phyloP scores from a whole-genome alignment of 441 rosid genomes.

The Croton laevigatus region DNA sequence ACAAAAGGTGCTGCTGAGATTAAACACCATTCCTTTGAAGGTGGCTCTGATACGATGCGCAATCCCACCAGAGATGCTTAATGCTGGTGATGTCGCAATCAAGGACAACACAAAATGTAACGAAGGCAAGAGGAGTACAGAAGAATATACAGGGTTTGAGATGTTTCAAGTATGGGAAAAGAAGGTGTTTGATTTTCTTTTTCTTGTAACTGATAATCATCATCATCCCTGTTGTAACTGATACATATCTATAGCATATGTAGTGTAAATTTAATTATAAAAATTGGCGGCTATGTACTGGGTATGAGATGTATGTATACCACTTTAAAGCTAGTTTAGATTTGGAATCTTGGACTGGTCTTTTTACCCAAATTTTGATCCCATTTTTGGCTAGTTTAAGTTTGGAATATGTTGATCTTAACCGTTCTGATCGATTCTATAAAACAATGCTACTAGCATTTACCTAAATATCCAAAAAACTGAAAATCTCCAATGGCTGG shows the following conservation, averaged over 20 bases:
- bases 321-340: slow-evolving; percentile 16
- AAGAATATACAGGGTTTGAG: slow-evolving; percentile 45
- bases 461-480: background rate
- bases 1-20: slow-evolving; percentile 71
- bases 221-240: slow-evolving; percentile 30
- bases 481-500: background rate
- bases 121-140: slow-evolving; percentile 28
- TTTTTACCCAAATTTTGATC: background rate
- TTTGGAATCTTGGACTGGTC: slow-evolving; percentile 12
- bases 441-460: too few relatives aligned
- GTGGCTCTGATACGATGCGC: slow-evolving; percentile 70
- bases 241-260: slow-evolving; percentile 25
- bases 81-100: slow-evolving; percentile 22
- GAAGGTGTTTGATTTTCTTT: slow-evolving; percentile 26
- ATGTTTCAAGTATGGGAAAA: slow-evolving; percentile 40
- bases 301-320: slow-evolving; percentile 19
- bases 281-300: slow-evolving; percentile 19
- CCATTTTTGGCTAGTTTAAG: background rate
- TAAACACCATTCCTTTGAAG: slow-evolving; percentile 62
- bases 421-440: too few relatives aligned
- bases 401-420: too few relatives aligned
- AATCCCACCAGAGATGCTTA: slow-evolving; percentile 60
- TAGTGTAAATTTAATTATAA: slow-evolving; percentile 36
- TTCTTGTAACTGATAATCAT: slow-evolving; percentile 8
- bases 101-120: slow-evolving; percentile 31